Conservation (phyloP, 148 eudicot genomes). For the Rhododendron ferrugineum region DNA sequence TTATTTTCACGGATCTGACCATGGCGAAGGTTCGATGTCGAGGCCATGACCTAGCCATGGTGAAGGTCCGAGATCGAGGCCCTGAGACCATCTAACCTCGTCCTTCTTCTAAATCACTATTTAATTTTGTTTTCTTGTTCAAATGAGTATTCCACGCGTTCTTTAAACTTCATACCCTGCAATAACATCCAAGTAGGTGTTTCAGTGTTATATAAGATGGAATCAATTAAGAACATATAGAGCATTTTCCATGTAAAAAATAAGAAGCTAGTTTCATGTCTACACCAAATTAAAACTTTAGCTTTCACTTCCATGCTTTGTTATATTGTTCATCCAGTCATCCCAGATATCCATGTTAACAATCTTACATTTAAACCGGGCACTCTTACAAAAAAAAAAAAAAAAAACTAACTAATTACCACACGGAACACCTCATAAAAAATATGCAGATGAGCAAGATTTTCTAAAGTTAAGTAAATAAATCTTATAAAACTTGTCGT, state of each 20-base stretch:
- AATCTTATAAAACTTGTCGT: neutral
- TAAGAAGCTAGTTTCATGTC: neutral
- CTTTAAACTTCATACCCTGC: neutral
- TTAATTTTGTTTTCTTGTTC: slow-evolving; percentile 1
- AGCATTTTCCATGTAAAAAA: neutral
- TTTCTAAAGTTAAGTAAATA: no score
- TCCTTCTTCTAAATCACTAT: neutral
- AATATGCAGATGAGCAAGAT: no score
- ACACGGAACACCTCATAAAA: no score
- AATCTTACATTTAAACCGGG: no score
- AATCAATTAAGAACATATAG: neutral
- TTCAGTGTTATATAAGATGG: no score
- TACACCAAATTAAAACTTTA: neutral
- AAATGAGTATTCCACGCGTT: slow-evolving; percentile 4
- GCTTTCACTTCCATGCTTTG: neutral
- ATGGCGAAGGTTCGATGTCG: neutral
- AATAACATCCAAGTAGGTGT: neutral
- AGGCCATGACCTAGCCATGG: neutral
- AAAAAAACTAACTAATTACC: no score
- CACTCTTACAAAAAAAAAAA: no score
- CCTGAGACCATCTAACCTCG: neutral
- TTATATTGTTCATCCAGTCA: no score
- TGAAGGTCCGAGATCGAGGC: slow-evolving; percentile 17
- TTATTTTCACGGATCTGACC: neutral
- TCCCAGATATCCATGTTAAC: no score